These are phyloP conservation scores for Podospora comata DNA, from an alignment of 495 filamentous ascomycete genomes.

Conservation along the genomic window DNA sequence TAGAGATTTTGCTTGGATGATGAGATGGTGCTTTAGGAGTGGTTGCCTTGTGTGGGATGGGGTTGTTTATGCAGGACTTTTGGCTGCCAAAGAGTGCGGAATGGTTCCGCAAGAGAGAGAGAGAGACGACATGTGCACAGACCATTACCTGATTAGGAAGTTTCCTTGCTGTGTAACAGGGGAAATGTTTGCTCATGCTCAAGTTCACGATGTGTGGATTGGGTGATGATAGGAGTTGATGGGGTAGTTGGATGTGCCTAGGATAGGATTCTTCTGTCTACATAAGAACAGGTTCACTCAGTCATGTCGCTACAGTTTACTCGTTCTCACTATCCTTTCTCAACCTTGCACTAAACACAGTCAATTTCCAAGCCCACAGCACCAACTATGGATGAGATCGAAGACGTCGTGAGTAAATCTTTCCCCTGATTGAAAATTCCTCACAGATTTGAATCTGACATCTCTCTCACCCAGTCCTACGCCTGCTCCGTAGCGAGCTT, in stretches of 20 bases:
- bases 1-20: too few relatives aligned
- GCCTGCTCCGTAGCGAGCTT: background rate
- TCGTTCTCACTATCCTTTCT: background rate
- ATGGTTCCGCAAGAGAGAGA: background rate
- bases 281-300: background rate
- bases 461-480: background rate
- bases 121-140: background rate
- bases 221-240: background rate
- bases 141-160: background rate
- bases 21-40: too few relatives aligned
- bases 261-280: background rate
- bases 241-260: background rate
- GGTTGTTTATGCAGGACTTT: too few relatives aligned
- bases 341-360: background rate
- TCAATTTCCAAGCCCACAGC: background rate
- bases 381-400: background rate
- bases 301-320: background rate
- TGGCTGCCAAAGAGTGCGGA: background rate
- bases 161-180: background rate
- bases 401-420: background rate
- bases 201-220: background rate
- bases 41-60: too few relatives aligned
- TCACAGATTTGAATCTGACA: too few relatives aligned
- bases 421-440: too few relatives aligned
- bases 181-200: background rate